phyloP scores from a whole-genome alignment of 75 land plant genomes.

The Cunninghamia lanceolata region DNA sequence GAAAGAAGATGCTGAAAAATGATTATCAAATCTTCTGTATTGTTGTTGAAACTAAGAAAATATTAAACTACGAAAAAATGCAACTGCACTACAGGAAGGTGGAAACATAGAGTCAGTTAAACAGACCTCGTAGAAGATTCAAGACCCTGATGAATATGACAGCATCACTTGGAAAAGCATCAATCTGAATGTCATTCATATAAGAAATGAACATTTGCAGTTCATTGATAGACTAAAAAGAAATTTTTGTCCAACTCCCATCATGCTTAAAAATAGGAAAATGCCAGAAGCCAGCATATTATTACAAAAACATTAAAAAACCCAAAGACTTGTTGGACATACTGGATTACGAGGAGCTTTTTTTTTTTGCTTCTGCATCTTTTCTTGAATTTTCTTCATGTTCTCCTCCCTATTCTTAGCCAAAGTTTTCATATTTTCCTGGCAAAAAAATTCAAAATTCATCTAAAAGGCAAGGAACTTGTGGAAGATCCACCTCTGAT shows the following conservation, averaged over 20 bases:
- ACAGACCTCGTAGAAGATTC: slow-evolving; percentile 89
- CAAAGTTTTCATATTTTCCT: slow-evolving; percentile 66
- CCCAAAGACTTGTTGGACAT: slow-evolving; percentile 24
- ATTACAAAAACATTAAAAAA: not conserved
- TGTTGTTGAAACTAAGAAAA: not conserved
- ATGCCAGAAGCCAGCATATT: not conserved
- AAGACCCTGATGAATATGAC: slow-evolving; percentile 84
- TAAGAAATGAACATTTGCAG: not conserved
- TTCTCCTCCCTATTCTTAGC: slow-evolving; percentile 56
- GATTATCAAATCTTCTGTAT: not conserved
- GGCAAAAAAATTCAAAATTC: not conserved
- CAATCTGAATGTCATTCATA: slow-evolving; percentile 51
- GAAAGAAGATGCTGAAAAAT: not conserved
- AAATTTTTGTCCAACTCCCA: not conserved
- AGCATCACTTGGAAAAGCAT: slow-evolving; percentile 95
- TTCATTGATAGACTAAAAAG: not conserved
- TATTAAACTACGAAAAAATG: not conserved
- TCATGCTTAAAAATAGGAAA: not conserved
- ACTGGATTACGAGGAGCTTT: slow-evolving; percentile 79
- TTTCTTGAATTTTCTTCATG: slow-evolving; percentile 66
- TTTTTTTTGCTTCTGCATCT: slow-evolving; percentile 60
- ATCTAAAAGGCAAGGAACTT: slow-evolving; percentile 6
- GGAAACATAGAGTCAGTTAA: not conserved
- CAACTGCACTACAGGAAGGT: not conserved
- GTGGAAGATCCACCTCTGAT: not conserved